Base-by-base conservation (phyloP, 805 yeast species). In the Candida boidinii region DNA sequence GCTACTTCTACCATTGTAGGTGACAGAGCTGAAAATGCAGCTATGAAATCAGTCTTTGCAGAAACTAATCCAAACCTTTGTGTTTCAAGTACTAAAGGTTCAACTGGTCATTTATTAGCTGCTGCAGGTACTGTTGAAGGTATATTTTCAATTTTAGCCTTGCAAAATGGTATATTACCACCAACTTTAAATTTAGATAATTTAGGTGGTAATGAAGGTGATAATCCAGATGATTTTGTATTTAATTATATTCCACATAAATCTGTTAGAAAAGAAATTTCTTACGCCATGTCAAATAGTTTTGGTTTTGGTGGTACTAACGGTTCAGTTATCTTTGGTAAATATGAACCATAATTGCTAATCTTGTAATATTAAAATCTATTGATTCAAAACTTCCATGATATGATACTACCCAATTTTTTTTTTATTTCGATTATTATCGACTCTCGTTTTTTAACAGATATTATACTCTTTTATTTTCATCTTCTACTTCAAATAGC, bases 271-370 rank as follows among this genome's bases (percentile, higher is more conserved):
- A 62, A 53, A 17, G 45, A 53, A 2, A 51, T 82, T 4, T 47
- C 68, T 3, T 66, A 71, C 41, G 96, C 90, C 0, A 39, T 92
- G 45, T 74, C 86, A 30, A 92, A 92, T 49, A 85, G 96, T 45
- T 90, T 94, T 59, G 99, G 98, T 1, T 92, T 92, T 60, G 99
- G 99, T 7, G 99, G 99, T 7, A 85, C 94, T 5, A 92, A 92
- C 54, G 79, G 94, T 6, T 70, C 94, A 2, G 48, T 92, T 2
- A 66, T 77, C 28, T 71, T 79, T 41, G 60, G 62, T 21, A 64
- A 57, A 23, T 51, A 39, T 23, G 29, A 28, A 24, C 26, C n/a
- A n/a, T n/a, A n/a, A n/a, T n/a, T n/a, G n/a, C n/a, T n/a, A n/a
- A n/a, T n/a, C n/a, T 17, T 14, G 11, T n/a, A 8, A 15, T 28